Conservation (phyloP, 768 basidiomycete genomes). For the Mycena vulgaris region DNA sequence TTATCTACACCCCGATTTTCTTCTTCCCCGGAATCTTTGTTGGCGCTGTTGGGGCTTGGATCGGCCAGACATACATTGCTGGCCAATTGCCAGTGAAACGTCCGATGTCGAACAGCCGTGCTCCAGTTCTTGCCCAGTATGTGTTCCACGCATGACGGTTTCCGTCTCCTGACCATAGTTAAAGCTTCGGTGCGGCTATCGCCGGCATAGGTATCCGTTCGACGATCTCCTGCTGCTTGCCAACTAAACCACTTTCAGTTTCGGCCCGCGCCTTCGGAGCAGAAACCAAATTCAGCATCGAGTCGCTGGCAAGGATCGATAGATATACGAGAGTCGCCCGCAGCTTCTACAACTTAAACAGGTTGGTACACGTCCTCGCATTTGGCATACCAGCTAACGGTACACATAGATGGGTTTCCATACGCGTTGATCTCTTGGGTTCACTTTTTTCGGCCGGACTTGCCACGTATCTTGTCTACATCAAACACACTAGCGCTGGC, state of each 20-base stretch:
- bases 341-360: slow-evolving; percentile 42
- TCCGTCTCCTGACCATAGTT: slow-evolving; percentile 20
- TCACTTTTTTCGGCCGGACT: slow-evolving; percentile 55
- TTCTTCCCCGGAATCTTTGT: slow-evolving; percentile 43
- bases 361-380: slow-evolving; percentile 41
- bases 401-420: slow-evolving; percentile 67
- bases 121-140: slow-evolving; percentile 53
- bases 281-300: slow-evolving; percentile 53
- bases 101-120: slow-evolving; percentile 41
- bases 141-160: slow-evolving; percentile 37
- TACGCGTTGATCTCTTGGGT: slow-evolving; percentile 43
- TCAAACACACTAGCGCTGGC: slow-evolving; percentile 55
- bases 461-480: slow-evolving; percentile 70
- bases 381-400: slow-evolving; percentile 52
- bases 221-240: neutral
- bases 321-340: slow-evolving; percentile 48
- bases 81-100: slow-evolving; percentile 48
- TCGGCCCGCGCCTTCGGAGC: slow-evolving; percentile 67
- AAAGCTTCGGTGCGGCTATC: slow-evolving; percentile 61
- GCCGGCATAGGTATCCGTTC: slow-evolving; percentile 52
- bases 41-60: slow-evolving; percentile 36
- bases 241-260: neutral
- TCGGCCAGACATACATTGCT: slow-evolving; percentile 46
- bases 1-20: slow-evolving; percentile 48
- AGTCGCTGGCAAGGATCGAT: slow-evolving; percentile 58